phyloP scores from a whole-genome alignment of 2,329 filamentous ascomycete species.

The Remersonia thermophila region DNA sequence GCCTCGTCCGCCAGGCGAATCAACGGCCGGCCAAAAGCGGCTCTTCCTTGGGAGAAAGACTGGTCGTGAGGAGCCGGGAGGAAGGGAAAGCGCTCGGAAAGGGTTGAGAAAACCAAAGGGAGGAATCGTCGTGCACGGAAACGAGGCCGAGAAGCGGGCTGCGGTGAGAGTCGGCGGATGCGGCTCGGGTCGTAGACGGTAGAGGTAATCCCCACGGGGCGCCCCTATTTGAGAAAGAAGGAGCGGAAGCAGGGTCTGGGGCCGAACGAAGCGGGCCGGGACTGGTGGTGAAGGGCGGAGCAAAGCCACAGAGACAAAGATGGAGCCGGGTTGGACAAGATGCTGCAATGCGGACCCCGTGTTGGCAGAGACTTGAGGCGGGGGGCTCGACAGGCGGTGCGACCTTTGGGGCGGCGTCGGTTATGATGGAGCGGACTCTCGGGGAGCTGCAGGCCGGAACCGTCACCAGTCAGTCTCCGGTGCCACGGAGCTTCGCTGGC shows the following conservation, averaged over 20 bases:
- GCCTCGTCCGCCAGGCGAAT: background rate
- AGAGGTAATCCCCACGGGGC: too few relatives aligned
- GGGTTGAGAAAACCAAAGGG: background rate
- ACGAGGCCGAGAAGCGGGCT: background rate
- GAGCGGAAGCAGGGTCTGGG: conserved; percentile 8
- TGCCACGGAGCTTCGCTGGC: conserved; percentile 5
- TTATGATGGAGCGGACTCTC: conserved; percentile 4
- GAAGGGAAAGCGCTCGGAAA: background rate
- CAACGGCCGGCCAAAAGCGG: background rate
- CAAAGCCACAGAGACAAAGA: conserved; percentile 17
- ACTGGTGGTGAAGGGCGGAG: conserved; percentile 5
- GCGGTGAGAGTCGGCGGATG: background rate
- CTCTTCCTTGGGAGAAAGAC: background rate
- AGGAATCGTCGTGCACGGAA: conserved; percentile 1
- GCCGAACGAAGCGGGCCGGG: conserved; percentile 7
- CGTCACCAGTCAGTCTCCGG: conserved; percentile 13
- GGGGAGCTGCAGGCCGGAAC: conserved; percentile 32
- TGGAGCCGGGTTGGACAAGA: conserved; percentile 34
- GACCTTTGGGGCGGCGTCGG: background rate
- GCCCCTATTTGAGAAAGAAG: background rate
- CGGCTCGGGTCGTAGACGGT: background rate
- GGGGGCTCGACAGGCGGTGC: background rate
- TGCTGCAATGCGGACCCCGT: conserved; percentile 37
- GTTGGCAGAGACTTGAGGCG: background rate
- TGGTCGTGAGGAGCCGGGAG: too few relatives aligned